These are phyloP conservation scores for Gaillardinia entomophila DNA, from an alignment of 805 yeast species.

Conservation along the genomic window DNA sequence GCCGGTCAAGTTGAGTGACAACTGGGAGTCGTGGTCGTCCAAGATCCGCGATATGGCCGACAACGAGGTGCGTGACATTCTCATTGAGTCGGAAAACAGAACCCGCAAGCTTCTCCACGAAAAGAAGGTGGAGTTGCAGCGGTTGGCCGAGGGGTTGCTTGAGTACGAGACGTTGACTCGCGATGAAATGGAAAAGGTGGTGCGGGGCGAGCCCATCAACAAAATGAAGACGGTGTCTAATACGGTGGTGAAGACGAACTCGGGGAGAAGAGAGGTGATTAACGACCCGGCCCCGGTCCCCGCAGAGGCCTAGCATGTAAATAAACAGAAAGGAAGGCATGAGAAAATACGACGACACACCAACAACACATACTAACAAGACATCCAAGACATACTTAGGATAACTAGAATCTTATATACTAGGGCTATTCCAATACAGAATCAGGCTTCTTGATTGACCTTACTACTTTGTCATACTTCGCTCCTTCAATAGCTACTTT, in stretches of 20 bases:
- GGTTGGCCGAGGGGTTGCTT: slow-evolving; percentile 87
- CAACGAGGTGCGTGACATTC: slow-evolving; percentile 74
- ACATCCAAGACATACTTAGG: too few species aligned
- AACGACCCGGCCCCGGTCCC: slow-evolving; percentile 12
- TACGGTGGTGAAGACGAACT: slow-evolving; percentile 43
- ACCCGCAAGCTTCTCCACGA: slow-evolving; percentile 63
- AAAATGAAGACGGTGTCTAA: slow-evolving; percentile 68
- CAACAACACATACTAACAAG: too few species aligned
- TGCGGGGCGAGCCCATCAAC: slow-evolving; percentile 69
- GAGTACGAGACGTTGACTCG: slow-evolving; percentile 93
- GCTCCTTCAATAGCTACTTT: too few species aligned
- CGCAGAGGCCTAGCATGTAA: slow-evolving; percentile 9
- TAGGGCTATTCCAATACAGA: too few species aligned
- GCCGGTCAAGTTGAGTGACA: slow-evolving; percentile 82
- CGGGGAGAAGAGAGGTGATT: slow-evolving; percentile 13
- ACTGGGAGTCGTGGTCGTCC: slow-evolving; percentile 95
- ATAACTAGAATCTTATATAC: too few species aligned
- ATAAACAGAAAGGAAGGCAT: too few species aligned
- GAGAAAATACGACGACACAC: too few species aligned
- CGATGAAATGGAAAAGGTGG: slow-evolving; percentile 84
- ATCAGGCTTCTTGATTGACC: too few species aligned
- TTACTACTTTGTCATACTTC: too few species aligned
- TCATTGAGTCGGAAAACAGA: slow-evolving; percentile 73
- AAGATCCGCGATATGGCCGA: slow-evolving; percentile 86
- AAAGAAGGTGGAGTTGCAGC: slow-evolving; percentile 63